A percentile compares a stretch with the other conserved stretches of the same genome.
Evolutionary conservation across 2,329 filamentous ascomycete genomes (phyloP).

Genomic region (Colletotrichum orchidophilum): DNA sequence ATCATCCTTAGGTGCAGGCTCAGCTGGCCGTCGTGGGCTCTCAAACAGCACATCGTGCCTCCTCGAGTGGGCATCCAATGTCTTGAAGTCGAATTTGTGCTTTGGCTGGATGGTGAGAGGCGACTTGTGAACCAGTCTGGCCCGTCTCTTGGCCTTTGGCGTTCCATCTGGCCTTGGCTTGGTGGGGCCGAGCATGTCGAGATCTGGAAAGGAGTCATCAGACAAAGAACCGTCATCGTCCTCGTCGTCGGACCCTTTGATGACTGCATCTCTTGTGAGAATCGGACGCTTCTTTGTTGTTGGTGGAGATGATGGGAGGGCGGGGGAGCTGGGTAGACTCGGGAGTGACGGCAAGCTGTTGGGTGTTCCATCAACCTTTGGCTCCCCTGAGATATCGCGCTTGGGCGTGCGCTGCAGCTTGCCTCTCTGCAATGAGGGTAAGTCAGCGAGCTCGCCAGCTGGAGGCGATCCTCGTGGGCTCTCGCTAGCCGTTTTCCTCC

Average conservation of each 20-base stretch:
- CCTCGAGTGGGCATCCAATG: constrained; percentile 67
- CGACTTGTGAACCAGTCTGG: constrained; percentile 51
- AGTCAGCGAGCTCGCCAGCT: background rate
- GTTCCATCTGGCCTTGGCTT: constrained; percentile 44
- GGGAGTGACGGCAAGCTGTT: constrained; percentile 9
- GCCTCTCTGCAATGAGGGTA: background rate
- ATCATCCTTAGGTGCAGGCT: constrained; percentile 43
- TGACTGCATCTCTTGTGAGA: constrained; percentile 63
- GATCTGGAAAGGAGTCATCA: constrained; percentile 66
- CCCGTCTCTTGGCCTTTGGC: constrained; percentile 58
- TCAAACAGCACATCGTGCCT: constrained; percentile 68
- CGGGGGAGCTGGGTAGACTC: constrained; percentile 33
- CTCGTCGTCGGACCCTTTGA: constrained; percentile 79
- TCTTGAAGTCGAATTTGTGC: constrained; percentile 72
- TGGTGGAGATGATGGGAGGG: constrained; percentile 39
- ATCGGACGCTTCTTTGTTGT: constrained; percentile 32
- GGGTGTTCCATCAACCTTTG: background rate
- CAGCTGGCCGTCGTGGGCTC: constrained; percentile 57
- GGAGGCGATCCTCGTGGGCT: constrained; percentile 1
- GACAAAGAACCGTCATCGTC: constrained; percentile 63
- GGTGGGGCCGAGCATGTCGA: constrained; percentile 41
- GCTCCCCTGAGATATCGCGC: background rate
- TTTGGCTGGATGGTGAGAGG: constrained; percentile 61
- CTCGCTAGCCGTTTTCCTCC: background rate
- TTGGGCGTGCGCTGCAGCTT: background rate